Base-by-base conservation (phyloP, 148 eudicot species). In the Fagopyrum tataricum region DNA sequence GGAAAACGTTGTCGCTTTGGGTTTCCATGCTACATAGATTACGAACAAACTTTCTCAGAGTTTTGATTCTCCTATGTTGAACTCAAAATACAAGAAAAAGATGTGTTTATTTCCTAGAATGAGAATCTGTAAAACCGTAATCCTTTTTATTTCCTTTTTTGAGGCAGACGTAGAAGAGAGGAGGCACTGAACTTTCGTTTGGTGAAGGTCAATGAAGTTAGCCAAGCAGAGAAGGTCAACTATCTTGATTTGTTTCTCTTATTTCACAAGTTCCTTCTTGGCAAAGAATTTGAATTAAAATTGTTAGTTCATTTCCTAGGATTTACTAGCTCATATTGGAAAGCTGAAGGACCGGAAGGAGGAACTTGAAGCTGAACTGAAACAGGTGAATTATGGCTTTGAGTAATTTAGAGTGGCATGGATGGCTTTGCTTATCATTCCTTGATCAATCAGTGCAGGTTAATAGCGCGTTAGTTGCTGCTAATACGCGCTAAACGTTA, bases 161-260 rank as follows among this genome's bases (percentile, higher is more conserved):
- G 71, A 10, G 21, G 18, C 81, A 86, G 89, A 72, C 77, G 74
- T 53, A 83, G 80, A 42, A 82, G 80, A 75, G 85, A 82, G 78
- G 87, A 82, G 70, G 82, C 89, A 4, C 42, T 81, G 46, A 78
- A 43, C 44, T 82, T 76, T 77, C 87, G 84, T 24, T 53, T 76
- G 13, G 73, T 72, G 46, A 86, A 78, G 74, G 74, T 75, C 0
- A 73, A 67, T 21, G 89, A 84, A 80, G 83, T 80, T 11, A 76
- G 59, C 74, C 83, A 84, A 80, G 55, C 73, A 44, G 87, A 86
- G 79, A 84, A 84, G 89, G 89, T 86, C 74, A 59, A 56, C 40
- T 70, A 39, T 61, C 64, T 67, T 20, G 12, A 23, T 56, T 56
- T 20, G 4, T 58, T 37, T 58, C 4, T 58, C 64, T 21, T 58